These are phyloP conservation scores for Serendipita sp. DNA, from an alignment of 768 basidiomycete genomes.

Conservation along the genomic window DNA sequence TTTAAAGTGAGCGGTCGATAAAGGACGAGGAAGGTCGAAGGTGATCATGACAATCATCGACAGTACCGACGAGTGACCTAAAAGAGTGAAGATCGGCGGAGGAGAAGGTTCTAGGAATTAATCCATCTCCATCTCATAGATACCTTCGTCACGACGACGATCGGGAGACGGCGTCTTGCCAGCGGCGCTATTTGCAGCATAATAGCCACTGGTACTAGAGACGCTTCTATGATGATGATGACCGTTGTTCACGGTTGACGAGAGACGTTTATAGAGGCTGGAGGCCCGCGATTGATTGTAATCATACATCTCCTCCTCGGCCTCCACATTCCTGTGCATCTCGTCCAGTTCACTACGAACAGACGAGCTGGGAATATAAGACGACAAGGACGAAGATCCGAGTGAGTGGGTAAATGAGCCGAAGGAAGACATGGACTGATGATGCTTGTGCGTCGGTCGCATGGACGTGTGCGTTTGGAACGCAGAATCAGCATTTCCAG, in stretches of 20 bases:
- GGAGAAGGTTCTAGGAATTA: neutral
- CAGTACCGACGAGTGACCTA: too few species aligned
- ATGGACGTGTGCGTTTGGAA: conserved; percentile 6
- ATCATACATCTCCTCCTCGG: conserved; percentile 8
- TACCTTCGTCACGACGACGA: conserved; percentile 10
- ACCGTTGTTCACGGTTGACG: neutral
- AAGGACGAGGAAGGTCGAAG: too few species aligned
- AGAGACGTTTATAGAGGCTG: neutral
- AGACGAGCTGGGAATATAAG: conserved; percentile 8
- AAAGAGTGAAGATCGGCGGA: too few species aligned
- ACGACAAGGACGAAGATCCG: conserved; percentile 9
- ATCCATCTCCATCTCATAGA: conserved; percentile 15
- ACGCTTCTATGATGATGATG: neutral
- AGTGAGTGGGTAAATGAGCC: conserved; percentile 10
- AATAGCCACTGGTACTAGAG: neutral
- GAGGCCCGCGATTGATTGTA: neutral
- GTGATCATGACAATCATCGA: too few species aligned
- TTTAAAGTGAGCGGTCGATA: too few species aligned
- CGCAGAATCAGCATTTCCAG: neutral
- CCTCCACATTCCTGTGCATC: conserved; percentile 3
- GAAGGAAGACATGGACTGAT: conserved; percentile 11
- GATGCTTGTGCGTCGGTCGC: conserved; percentile 8
- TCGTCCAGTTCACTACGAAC: conserved; percentile 10
- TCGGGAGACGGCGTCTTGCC: neutral
- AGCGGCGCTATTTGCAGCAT: neutral